Conservation (phyloP, 2,329 filamentous ascomycete genomes). For the Colletotrichum sp. region DNA sequence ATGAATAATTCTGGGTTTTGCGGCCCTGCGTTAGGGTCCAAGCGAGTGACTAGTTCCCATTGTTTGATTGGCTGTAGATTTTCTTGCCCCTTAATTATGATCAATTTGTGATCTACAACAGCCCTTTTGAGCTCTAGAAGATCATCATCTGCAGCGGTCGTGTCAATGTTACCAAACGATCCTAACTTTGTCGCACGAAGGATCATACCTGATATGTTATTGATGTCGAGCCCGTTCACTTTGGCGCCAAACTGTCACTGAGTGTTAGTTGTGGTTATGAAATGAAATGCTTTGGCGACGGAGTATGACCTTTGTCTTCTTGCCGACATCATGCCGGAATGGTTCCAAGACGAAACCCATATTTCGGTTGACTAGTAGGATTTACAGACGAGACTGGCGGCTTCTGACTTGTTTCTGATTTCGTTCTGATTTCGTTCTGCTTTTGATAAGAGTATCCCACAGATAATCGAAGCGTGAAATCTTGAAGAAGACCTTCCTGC, state of each 20-base stretch:
- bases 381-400: neutral
- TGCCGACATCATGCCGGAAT: neutral
- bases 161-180: neutral
- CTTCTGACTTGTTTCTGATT: neutral
- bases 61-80: constrained; percentile 44
- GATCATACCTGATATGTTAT: constrained; percentile 34
- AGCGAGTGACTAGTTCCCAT: constrained; percentile 47
- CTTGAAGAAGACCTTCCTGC: neutral
- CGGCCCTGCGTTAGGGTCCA: constrained; percentile 43
- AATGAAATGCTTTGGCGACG: neutral
- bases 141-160: constrained; percentile 33
- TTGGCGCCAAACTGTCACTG: constrained; percentile 25
- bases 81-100: constrained; percentile 47
- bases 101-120: constrained; percentile 47
- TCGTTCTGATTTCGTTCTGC: neutral
- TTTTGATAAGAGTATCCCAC: fast-evolving
- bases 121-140: constrained; percentile 39
- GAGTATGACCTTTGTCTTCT: neutral
- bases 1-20: constrained; percentile 46
- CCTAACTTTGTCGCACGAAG: neutral
- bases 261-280: neutral
- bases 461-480: neutral
- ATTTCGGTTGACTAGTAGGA: neutral
- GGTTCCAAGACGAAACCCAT: neutral
- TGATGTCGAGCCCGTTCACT: constrained; percentile 40